These are phyloP conservation scores for Capniomyces stellatus DNA, from an alignment of 371 early-diverging fungal genomes.

Conservation along the genomic window DNA sequence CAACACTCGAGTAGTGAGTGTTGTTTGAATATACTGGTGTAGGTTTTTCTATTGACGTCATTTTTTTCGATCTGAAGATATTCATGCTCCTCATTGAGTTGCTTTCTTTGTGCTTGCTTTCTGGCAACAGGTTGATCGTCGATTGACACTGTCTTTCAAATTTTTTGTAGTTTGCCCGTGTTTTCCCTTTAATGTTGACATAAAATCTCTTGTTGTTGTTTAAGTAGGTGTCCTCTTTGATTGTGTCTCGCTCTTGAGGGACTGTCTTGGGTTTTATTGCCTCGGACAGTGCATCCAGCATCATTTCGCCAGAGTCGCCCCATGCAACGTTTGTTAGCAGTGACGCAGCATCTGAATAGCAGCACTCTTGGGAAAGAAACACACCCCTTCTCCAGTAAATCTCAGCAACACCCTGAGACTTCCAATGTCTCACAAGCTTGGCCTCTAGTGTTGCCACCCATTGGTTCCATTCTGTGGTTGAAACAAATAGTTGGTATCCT, in stretches of 20 bases:
- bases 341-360: constrained; percentile 14
- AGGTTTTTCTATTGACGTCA: neutral
- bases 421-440: constrained; percentile 26
- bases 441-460: constrained; percentile 30
- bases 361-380: constrained; percentile 23
- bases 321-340: constrained; percentile 23
- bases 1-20: neutral
- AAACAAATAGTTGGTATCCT: constrained; percentile 30
- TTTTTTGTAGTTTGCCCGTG: neutral
- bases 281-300: constrained; percentile 15
- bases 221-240: neutral
- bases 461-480: constrained; percentile 30
- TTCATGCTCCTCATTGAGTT: neutral
- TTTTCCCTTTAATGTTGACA: neutral
- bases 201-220: neutral
- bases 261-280: constrained; percentile 8
- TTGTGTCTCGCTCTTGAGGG: neutral
- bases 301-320: constrained; percentile 21
- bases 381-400: constrained; percentile 18
- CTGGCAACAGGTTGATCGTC: neutral
- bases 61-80: neutral
- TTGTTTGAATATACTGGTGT: neutral
- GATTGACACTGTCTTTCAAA: neutral
- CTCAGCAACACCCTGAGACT: constrained; percentile 21
- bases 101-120: neutral